phyloP scores from a whole-genome alignment of 345 rosid species.

The Eucalyptus sp. region DNA sequence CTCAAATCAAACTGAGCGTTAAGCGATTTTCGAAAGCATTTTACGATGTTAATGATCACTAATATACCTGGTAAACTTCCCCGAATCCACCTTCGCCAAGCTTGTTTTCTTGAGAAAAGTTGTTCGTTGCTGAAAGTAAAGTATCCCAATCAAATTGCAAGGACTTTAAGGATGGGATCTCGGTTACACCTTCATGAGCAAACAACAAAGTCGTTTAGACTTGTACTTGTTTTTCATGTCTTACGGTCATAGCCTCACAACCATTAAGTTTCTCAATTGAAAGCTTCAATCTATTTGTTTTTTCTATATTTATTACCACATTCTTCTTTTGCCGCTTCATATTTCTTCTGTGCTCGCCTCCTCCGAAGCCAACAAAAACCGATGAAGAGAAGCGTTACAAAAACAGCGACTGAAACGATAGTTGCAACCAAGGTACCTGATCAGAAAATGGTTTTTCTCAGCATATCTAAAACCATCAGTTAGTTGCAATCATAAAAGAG shows the following conservation, averaged over 20 bases:
- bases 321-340: neutral
- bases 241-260: neutral
- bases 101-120: neutral
- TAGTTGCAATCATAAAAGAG: neutral
- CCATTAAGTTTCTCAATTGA: neutral
- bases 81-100: neutral
- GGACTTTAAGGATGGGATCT: neutral
- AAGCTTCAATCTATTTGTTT: neutral
- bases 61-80: slow-evolving; percentile 2
- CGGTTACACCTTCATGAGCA: neutral
- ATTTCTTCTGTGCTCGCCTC: neutral
- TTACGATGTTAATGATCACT: neutral
- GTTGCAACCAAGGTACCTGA: neutral
- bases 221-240: neutral
- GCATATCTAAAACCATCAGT: neutral
- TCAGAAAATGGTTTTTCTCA: neutral
- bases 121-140: slow-evolving; percentile 4
- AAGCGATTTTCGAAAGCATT: neutral
- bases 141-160: slow-evolving; percentile 9
- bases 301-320: neutral
- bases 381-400: neutral
- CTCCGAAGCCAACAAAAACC: neutral
- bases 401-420: neutral
- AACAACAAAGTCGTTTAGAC: neutral
- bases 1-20: neutral